Percentiles rank a stretch among this genome's conserved stretches.
Conservation (phyloP, 2,329 filamentous ascomycete genomes). For the Pleoardoris graminearum region DNA sequence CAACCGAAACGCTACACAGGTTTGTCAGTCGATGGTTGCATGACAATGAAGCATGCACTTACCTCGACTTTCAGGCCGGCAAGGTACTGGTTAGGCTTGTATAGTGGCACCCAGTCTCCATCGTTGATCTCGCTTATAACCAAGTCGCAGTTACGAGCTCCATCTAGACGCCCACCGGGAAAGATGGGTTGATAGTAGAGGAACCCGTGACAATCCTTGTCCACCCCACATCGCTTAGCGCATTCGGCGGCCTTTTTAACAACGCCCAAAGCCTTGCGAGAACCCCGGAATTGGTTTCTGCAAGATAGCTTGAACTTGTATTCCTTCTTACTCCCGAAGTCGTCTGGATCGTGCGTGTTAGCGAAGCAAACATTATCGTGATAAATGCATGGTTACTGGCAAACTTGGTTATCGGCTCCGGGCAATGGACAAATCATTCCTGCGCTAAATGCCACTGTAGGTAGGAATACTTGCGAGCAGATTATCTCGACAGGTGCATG, state of each 20-base stretch:
- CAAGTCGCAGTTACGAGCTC: constrained; percentile 10
- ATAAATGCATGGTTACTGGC: background rate
- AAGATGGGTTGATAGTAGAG: constrained; percentile 12
- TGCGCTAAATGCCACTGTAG: background rate
- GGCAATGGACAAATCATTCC: constrained; percentile 11
- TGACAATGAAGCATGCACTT: background rate
- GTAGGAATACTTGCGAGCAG: background rate
- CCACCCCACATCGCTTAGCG: constrained; percentile 2
- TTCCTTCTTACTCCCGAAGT: constrained; percentile 5
- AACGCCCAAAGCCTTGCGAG: background rate
- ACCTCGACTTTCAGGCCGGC: background rate
- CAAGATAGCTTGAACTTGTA: constrained; percentile 13
- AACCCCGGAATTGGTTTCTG: constrained; percentile 4
- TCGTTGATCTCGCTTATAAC: constrained; percentile 5
- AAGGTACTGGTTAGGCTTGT: background rate
- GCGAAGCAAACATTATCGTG: background rate
- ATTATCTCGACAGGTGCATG: background rate
- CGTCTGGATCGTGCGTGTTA: background rate
- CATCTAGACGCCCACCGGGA: constrained; percentile 7
- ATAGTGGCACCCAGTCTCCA: constrained; percentile 4
- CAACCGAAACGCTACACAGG: background rate
- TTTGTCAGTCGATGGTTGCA: background rate
- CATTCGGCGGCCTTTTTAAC: constrained; percentile 7
- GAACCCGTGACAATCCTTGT: constrained; percentile 11
- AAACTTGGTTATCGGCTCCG: constrained; percentile 14